phyloP scores from a whole-genome alignment of 2,329 filamentous ascomycete genomes.

The Fusarium aywerte region DNA sequence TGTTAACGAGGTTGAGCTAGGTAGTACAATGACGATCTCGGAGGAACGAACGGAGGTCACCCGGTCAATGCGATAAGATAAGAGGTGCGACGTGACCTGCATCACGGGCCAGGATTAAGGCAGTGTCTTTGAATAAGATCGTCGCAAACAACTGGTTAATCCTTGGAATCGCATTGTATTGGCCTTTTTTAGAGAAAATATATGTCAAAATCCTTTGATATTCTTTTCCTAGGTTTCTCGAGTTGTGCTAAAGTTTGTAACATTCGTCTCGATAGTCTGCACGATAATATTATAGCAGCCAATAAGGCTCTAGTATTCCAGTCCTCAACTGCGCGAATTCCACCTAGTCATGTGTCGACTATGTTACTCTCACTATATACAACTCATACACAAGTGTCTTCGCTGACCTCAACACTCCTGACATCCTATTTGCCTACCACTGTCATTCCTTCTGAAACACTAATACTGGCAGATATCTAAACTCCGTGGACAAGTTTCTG shows the following conservation, averaged over 20 bases:
- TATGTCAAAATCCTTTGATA: too few species aligned
- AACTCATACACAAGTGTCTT: not conserved
- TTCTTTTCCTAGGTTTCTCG: not conserved
- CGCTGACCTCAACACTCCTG: too few species aligned
- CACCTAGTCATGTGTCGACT: not conserved
- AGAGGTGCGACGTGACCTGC: constrained; percentile 21
- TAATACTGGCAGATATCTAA: not conserved
- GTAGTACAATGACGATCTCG: constrained; percentile 31
- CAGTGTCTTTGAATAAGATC: not conserved
- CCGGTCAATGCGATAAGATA: constrained; percentile 36
- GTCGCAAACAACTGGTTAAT: not conserved
- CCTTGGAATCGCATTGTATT: not conserved
- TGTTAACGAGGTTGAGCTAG: constrained; percentile 21
- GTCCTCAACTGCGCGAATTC: not conserved
- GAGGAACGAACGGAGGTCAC: constrained; percentile 36
- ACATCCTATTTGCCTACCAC: not conserved
- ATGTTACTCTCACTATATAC: not conserved
- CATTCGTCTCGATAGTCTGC: not conserved
- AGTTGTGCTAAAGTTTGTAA: not conserved
- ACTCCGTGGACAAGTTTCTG: not conserved
- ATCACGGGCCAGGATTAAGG: constrained; percentile 1
- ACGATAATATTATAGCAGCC: not conserved
- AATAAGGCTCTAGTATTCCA: not conserved
- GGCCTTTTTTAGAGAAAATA: too few species aligned
- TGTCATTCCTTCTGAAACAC: not conserved